phyloP scores from a whole-genome alignment of 1,284 basidiomycete species.

The Veloboletus limbatus region DNA sequence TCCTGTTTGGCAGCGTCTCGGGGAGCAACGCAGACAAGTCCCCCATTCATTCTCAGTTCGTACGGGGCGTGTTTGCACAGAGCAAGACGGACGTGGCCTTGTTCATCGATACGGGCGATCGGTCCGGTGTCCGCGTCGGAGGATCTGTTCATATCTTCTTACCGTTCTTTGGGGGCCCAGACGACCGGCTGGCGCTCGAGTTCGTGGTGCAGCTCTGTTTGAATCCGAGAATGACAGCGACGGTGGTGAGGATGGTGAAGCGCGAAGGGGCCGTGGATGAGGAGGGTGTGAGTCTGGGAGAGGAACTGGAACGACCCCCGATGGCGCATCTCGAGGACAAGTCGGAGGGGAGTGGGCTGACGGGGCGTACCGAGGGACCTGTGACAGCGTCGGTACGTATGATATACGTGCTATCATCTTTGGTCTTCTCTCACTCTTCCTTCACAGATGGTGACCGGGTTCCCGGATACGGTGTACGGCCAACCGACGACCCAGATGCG shows the following conservation, averaged over 20 bases:
- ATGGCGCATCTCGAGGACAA: constrained; percentile 11
- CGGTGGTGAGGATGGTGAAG: constrained; percentile 43
- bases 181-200: constrained; percentile 85
- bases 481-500: constrained; percentile 52
- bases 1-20: constrained; percentile 45
- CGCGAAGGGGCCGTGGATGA: background rate
- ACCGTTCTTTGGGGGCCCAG: constrained; percentile 93
- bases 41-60: constrained; percentile 71
- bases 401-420: background rate
- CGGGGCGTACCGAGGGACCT: background rate
- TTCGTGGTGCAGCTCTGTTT: constrained; percentile 81
- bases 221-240: constrained; percentile 67
- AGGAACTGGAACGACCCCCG: constrained; percentile 1
- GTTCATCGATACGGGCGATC: constrained; percentile 67
- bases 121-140: constrained; percentile 20
- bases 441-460: constrained; percentile 41
- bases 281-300: constrained; percentile 34
- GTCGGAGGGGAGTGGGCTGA: background rate
- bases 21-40: constrained; percentile 24
- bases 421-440: background rate
- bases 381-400: constrained; percentile 17
- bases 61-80: constrained; percentile 79
- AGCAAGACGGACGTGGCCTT: constrained; percentile 74
- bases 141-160: constrained; percentile 69
- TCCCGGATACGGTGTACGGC: constrained; percentile 68